Conservation (phyloP, 768 basidiomycete species). For the Leucocoprinus leucothites region DNA sequence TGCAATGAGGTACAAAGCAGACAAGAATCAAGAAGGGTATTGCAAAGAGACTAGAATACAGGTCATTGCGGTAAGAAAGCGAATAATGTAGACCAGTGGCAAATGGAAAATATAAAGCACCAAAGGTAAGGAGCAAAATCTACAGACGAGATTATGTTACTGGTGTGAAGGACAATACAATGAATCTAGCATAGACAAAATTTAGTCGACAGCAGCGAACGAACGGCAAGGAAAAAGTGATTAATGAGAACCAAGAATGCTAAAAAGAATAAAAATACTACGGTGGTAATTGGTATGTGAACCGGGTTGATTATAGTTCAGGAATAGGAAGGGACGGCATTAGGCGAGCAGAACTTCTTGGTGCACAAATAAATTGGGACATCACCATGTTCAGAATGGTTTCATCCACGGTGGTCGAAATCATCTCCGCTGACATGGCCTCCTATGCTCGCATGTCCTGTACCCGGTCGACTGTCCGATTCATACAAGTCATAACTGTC, state of each 20-base stretch:
- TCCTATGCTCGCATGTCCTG: constrained; percentile 34
- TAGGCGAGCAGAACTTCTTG: not conserved
- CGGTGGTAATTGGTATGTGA: not conserved
- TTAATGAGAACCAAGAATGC: not conserved
- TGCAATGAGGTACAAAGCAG: not conserved
- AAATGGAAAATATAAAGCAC: not conserved
- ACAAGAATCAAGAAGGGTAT: constrained; percentile 1
- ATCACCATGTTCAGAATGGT: not conserved
- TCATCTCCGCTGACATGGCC: constrained; percentile 30
- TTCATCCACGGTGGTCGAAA: constrained; percentile 20
- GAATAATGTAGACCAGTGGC: constrained; percentile 6
- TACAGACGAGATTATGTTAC: constrained; percentile 1
- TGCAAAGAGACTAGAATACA: constrained; percentile 11
- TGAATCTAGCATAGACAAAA: constrained; percentile 8
- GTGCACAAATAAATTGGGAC: not conserved
- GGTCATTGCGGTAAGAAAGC: constrained; percentile 10
- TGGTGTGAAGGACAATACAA: constrained; percentile 5
- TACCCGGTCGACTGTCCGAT: constrained; percentile 38
- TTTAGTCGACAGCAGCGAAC: constrained; percentile 7
- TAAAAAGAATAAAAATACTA: not conserved
- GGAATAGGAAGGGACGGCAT: constrained; percentile 1
- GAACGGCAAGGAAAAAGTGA: not conserved
- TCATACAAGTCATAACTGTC: constrained; percentile 35
- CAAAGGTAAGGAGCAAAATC: constrained; percentile 4
- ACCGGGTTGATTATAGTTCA: constrained; percentile 3